Base-by-base conservation (phyloP, 2,329 filamentous ascomycete genomes). In the Harringtonia aguacate region DNA sequence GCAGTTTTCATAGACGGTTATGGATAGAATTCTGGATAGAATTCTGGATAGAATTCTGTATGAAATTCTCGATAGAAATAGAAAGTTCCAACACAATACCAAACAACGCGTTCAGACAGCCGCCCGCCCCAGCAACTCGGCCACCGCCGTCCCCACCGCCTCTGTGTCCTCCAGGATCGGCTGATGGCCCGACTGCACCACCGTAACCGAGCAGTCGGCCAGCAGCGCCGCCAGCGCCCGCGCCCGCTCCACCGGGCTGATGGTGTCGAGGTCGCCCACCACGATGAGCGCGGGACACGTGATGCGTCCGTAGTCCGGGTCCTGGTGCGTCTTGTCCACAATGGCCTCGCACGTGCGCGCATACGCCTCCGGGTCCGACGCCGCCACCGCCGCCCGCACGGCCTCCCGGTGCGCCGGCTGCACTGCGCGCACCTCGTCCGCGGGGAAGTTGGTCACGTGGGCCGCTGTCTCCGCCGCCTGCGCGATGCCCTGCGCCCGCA, bases 221-320 rank as follows among this genome's bases (percentile, higher is more conserved):
- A 61, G 46, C 39, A 60, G 46, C 14, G 37, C 48, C 12, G 50
- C 53, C 36, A 61, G 40, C 12, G 56, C 56, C 29, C 53, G 49
- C 1, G 55, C 55, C 41, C 55, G 45, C 34, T 55, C 51, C 4
- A 53, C 35, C 4, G 58, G 55, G 24, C 54, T 57, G 21, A 62
- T 61, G 9, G 50, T 45, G 43, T 61, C 58, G 40, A 54, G 49
- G 38, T 60, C 56, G 3, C 59, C 58, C 1, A 55, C 55, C 3
- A 62, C 51, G 21, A 61, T 53, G 2, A 59, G 45, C 8, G 50
- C 42, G 1, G 58, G 58, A 33, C 57, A 58, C 27, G 40, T 52
- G 44, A 62, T 61, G 12, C 45, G 45, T 13, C 47, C 24, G 41
- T 61, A 61, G 34, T 60, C 54, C 0, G 60, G 59, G 40, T 62